These are phyloP conservation scores for Podila epicladia DNA, from an alignment of 192 early-diverging fungal species.

Conservation along the genomic window DNA sequence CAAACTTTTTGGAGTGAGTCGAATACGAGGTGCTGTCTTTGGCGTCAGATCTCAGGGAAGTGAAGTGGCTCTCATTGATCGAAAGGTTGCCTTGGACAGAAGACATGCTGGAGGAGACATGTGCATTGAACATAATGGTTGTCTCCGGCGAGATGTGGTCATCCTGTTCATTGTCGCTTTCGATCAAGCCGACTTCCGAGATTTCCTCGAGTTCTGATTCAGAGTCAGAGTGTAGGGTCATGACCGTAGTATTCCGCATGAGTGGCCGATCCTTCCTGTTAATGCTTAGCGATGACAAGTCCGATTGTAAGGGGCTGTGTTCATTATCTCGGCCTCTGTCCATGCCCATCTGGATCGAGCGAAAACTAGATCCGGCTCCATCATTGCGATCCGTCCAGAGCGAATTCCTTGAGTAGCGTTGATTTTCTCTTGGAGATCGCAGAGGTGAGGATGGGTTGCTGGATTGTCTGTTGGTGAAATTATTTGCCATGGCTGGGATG, in stretches of 20 bases:
- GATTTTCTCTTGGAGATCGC: neutral
- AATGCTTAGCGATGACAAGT: neutral
- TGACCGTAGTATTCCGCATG: conserved; percentile 33
- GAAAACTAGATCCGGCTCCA: neutral
- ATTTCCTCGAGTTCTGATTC: conserved; percentile 14
- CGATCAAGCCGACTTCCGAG: neutral
- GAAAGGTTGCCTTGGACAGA: neutral
- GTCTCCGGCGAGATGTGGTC: neutral
- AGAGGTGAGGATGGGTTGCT: neutral
- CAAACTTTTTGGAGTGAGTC: conserved; percentile 5
- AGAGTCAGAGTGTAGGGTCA: conserved; percentile 36
- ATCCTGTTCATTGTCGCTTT: neutral
- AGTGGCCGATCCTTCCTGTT: conserved; percentile 3
- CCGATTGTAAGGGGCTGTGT: neutral
- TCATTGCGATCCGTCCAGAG: neutral
- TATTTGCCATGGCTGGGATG: conserved; percentile 15
- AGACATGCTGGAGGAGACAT: neutral
- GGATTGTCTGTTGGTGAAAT: conserved; percentile 1
- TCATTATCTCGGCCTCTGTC: neutral
- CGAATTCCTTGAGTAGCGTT: neutral
- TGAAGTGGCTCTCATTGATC: neutral
- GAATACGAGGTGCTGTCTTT: neutral
- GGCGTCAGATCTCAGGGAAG: neutral
- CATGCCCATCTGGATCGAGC: neutral
- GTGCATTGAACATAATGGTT: neutral